phyloP scores from a whole-genome alignment of 2,329 filamentous ascomycete species.

The Paracorniculantispora psalliotae region DNA sequence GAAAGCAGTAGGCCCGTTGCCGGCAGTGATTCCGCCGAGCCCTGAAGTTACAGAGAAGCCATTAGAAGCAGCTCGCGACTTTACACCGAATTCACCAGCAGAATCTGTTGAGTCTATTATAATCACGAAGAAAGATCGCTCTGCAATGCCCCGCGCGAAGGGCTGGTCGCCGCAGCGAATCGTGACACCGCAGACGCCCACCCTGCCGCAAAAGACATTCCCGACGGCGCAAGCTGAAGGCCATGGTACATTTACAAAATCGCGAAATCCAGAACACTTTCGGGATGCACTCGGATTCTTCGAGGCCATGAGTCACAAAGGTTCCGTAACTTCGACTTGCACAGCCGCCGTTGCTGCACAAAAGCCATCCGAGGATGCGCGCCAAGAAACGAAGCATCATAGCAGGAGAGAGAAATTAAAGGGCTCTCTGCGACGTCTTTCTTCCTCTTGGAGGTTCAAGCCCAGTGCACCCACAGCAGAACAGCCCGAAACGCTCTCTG shows the following conservation, averaged over 20 bases:
- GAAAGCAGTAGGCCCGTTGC: not conserved
- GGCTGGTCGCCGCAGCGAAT: conserved; percentile 12
- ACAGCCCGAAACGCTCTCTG: not conserved
- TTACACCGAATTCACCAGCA: not conserved
- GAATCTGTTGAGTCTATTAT: not conserved
- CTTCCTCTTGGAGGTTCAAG: conserved; percentile 19
- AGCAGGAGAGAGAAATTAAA: conserved; percentile 12
- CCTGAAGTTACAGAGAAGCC: not conserved
- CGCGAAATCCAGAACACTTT: not conserved
- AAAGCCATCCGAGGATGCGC: not conserved
- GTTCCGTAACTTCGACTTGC: not conserved
- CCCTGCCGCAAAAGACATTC: not conserved
- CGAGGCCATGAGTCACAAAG: conserved; percentile 21
- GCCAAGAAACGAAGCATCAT: not conserved
- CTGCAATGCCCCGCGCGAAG: not conserved
- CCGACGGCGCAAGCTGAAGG: not conserved
- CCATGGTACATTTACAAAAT: conserved; percentile 2
- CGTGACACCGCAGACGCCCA: conserved; percentile 10
- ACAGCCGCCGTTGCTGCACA: not conserved
- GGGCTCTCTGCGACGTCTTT: conserved; percentile 18
- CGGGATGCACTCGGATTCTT: conserved; percentile 27
- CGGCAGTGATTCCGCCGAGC: not conserved
- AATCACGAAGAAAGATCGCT: not conserved
- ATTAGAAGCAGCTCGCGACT: not conserved
- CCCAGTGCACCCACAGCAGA: conserved; percentile 13